Evolutionary conservation across 768 basidiomycete species (phyloP).

Genomic region (Tylopilus intermedius): DNA sequence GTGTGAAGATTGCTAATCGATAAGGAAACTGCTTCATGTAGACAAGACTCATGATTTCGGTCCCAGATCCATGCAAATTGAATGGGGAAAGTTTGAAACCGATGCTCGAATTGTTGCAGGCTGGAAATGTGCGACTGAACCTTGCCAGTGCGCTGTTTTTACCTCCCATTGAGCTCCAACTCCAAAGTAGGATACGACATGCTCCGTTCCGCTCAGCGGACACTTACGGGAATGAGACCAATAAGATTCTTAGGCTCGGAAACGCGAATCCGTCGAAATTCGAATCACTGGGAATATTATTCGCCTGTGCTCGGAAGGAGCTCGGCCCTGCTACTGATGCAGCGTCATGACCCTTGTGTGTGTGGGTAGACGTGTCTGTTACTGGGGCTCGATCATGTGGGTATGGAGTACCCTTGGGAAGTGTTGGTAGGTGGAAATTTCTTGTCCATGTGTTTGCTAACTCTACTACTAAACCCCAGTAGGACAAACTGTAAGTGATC

Average conservation of each 20-base stretch:
- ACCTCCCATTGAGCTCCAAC: no score
- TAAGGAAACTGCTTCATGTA: not conserved
- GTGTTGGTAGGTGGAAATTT: not conserved
- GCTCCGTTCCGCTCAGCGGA: constrained; percentile 1
- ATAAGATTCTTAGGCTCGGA: not conserved
- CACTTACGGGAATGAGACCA: not conserved
- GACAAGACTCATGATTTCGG: not conserved
- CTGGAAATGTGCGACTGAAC: not conserved
- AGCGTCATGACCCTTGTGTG: not conserved
- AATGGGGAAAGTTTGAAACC: not conserved
- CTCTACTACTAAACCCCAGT: not conserved
- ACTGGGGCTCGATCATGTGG: not conserved
- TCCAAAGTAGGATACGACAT: not conserved
- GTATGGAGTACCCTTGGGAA: constrained; percentile 7
- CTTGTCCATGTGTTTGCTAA: not conserved
- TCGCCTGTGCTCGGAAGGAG: not conserved
- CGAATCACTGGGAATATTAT: not conserved
- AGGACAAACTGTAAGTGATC: not conserved
- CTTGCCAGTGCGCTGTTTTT: not conserved
- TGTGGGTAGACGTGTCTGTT: constrained; percentile 1
- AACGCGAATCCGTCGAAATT: not conserved
- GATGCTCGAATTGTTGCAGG: not conserved
- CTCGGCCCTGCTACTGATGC: not conserved
- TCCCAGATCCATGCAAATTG: not conserved
- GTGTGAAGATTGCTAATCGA: constrained; percentile 1